phyloP scores from a whole-genome alignment of 2,329 filamentous ascomycete genomes.

The Hymenoscyphus infarciens region DNA sequence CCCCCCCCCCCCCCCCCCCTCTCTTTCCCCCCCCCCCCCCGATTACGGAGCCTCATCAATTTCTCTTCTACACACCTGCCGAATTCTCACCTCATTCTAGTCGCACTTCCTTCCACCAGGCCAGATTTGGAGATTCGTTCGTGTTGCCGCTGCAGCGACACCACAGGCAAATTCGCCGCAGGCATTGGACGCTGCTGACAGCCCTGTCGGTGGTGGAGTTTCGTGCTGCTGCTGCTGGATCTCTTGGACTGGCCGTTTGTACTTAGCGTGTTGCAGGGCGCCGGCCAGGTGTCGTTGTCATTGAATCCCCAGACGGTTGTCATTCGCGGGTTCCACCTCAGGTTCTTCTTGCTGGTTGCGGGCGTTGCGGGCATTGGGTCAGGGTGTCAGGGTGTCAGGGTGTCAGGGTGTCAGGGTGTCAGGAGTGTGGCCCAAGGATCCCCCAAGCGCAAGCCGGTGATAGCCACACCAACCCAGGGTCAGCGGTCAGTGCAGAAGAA shows the following conservation, averaged over 20 bases:
- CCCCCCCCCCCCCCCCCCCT: too few relatives aligned
- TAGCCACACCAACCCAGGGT: constrained; percentile 1
- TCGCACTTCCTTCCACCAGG: background rate
- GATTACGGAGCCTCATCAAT: background rate
- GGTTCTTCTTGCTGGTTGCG: background rate
- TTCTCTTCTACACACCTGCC: background rate
- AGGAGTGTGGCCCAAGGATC: background rate
- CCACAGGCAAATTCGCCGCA: background rate
- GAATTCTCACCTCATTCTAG: background rate
- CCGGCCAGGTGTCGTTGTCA: background rate
- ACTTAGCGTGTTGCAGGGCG: background rate
- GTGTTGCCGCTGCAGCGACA: too few relatives aligned
- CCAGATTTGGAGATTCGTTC: too few relatives aligned
- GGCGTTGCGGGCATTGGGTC: too few relatives aligned
- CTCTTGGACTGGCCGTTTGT: background rate
- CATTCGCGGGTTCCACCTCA: background rate
- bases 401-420: too few relatives aligned
- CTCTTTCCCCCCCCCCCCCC: too few relatives aligned
- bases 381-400: background rate
- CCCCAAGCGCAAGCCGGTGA: background rate
- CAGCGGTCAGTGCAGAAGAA: background rate
- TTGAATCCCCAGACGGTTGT: background rate
- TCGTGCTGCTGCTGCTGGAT: background rate
- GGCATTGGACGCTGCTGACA: background rate
- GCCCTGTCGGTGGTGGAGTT: background rate